A percentile compares a stretch with the other conserved stretches of the same genome.
phyloP scores from a whole-genome alignment of 176 grass and related monocot species.

The Raddia guianensis region DNA sequence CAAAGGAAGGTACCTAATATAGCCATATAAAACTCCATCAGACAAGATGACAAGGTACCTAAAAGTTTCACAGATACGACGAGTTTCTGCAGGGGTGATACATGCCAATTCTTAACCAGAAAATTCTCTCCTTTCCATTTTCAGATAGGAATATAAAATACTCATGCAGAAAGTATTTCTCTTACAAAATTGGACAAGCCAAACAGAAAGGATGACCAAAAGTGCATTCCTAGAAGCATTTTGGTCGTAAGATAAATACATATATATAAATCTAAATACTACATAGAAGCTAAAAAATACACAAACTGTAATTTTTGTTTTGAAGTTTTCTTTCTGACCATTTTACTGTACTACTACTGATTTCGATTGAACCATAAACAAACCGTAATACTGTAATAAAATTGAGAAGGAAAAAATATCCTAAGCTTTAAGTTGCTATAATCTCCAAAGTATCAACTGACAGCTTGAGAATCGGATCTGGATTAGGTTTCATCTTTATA shows the following conservation, averaged over 20 bases:
- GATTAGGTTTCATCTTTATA: constrained; percentile 1
- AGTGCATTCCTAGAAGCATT: neutral
- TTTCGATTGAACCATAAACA: neutral
- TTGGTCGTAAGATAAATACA: neutral
- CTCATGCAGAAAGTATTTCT: neutral
- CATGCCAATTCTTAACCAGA: neutral
- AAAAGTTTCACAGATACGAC: neutral
- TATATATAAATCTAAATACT: neutral
- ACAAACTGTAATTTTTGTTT: neutral
- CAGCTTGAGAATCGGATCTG: neutral
- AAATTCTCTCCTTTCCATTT: neutral
- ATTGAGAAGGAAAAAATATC: neutral
- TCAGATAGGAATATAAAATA: neutral
- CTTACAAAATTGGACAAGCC: neutral
- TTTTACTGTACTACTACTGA: neutral
- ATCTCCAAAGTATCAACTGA: neutral
- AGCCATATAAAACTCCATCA: constrained; percentile 34
- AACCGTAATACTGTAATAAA: neutral
- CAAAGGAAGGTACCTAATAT: constrained; percentile 73
- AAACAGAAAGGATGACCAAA: constrained; percentile 27
- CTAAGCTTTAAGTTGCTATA: constrained; percentile 11
- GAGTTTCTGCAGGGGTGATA: neutral
- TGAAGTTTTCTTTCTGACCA: neutral
- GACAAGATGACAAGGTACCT: neutral
- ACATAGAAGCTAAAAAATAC: neutral